Base-by-base conservation (phyloP, 208 protist species). In the Crithidia expoeki region DNA sequence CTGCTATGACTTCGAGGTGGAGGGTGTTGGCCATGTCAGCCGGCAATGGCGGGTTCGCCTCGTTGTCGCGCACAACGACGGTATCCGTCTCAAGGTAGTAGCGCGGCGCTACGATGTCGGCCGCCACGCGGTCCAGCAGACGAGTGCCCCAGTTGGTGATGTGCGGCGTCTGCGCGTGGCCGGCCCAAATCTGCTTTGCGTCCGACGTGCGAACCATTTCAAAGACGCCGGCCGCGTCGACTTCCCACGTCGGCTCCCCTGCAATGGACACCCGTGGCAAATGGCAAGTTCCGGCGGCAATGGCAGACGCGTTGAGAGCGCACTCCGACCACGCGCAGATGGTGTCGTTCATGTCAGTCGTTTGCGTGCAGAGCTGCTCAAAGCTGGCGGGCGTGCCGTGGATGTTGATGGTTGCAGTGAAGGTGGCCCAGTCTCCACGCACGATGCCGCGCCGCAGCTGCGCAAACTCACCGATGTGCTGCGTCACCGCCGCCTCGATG, bases 51-150 rank as follows among this genome's bases (percentile, higher is more conserved):
- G 52, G 52, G 11, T 33, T 38, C 28, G 28, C 30, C 30, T 6
- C 16, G 28, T 5, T 38, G 25, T 57, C 52, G 52, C 52, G 52
- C 49, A 36, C 6, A 12, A 57, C 49, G 4, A 57, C 16, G 3
- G 34, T 56, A 9, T 34, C 49, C n/a, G 62, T 58, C 4, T 33
- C 12, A 50, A 58, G 32, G 50, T 68, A 58, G 50, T 68, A 58
- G 33, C 62, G 47, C 50, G 62, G 62, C 0, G 50, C 50, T 30
- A 68, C 40, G 49, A 68, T n/a, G 62, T 68, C 62, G 12, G 62
- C 62, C 0, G 62, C n/a, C 4, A 49, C 62, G 50, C 62, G 62
- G 50, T 68, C 62, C 7, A 68, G 50, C 34, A 68, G 49, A 4
- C 62, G 62, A 10, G 49, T 10, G 17, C 62, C 62, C 62, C 62